Conservation (phyloP, 495 filamentous ascomycete species). For the Aspergillus kassunensis region DNA sequence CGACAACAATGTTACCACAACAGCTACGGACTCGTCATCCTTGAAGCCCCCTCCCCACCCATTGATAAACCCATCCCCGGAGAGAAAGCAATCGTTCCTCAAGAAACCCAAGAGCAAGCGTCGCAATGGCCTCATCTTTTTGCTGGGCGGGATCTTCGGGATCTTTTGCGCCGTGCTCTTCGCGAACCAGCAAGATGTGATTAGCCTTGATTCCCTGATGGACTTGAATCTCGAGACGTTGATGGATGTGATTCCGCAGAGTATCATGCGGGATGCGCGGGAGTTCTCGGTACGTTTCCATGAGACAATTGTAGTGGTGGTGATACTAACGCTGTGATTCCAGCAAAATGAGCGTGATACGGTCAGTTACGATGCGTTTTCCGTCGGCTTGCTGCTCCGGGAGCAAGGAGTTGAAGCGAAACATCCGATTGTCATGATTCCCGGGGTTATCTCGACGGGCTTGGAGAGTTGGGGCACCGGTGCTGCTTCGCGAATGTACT, state of each 20-base stretch:
- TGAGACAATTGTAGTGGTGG: not conserved
- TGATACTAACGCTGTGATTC: not conserved
- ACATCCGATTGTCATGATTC: conserved; percentile 94
- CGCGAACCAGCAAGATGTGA: conserved; percentile 76
- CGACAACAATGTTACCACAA: too few species aligned
- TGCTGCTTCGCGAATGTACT: conserved; percentile 77
- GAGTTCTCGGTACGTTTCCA: conserved; percentile 65
- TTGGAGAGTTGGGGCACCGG: conserved; percentile 94
- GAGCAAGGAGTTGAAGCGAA: conserved; percentile 77
- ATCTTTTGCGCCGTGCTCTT: conserved; percentile 79
- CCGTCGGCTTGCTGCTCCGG: conserved; percentile 76
- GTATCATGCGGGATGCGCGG: conserved; percentile 74
- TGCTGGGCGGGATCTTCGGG: conserved; percentile 78
- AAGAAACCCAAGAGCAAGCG: conserved; percentile 59
- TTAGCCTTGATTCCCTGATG: conserved; percentile 73
- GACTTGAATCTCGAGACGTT: conserved; percentile 81
- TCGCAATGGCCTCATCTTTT: conserved; percentile 73
- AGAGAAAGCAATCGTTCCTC: conserved; percentile 29
- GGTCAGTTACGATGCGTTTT: conserved; percentile 87
- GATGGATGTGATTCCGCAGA: conserved; percentile 77
- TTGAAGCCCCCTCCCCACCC: conserved; percentile 26
- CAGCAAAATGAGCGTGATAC: conserved; percentile 81
- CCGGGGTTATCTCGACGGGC: conserved; percentile 95
- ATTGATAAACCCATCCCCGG: conserved; percentile 7
- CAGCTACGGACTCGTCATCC: conserved; percentile 14